Conservation (phyloP, 148 eudicot species). For the Diospyros lotus region DNA sequence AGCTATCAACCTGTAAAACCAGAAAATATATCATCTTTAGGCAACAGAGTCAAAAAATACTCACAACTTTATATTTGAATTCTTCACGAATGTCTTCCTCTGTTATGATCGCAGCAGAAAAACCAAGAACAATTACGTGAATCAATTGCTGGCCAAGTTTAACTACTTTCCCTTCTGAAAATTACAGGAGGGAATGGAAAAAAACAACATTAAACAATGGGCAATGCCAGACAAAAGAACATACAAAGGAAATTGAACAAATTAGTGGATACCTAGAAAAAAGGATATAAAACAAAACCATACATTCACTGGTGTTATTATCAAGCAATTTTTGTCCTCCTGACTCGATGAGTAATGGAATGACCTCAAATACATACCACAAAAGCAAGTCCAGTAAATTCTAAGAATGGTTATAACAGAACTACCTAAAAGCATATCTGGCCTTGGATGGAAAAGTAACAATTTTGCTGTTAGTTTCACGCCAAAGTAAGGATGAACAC, state of each 20-base stretch:
- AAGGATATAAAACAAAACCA: too few species aligned
- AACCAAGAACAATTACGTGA: constrained; percentile 82
- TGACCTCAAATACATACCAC: too few species aligned
- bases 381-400: too few species aligned
- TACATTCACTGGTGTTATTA: too few species aligned
- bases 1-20: not conserved
- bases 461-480: constrained; percentile 52
- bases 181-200: not conserved
- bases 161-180: constrained; percentile 86
- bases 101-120: constrained; percentile 71
- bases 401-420: not conserved
- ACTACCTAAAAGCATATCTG: constrained; percentile 67
- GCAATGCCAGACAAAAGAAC: not conserved
- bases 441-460: constrained; percentile 72
- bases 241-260: too few species aligned
- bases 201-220: not conserved
- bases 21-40: not conserved
- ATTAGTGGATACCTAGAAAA: too few species aligned
- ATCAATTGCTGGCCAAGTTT: constrained; percentile 67
- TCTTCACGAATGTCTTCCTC: constrained; percentile 79
- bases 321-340: too few species aligned
- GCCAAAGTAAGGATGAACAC: constrained; percentile 61
- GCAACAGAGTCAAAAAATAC: constrained; percentile 16
- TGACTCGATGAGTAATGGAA: too few species aligned
- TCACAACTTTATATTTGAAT: constrained; percentile 57